Base-by-base conservation (phyloP, 805 yeast species). In the Candida caryicola region DNA sequence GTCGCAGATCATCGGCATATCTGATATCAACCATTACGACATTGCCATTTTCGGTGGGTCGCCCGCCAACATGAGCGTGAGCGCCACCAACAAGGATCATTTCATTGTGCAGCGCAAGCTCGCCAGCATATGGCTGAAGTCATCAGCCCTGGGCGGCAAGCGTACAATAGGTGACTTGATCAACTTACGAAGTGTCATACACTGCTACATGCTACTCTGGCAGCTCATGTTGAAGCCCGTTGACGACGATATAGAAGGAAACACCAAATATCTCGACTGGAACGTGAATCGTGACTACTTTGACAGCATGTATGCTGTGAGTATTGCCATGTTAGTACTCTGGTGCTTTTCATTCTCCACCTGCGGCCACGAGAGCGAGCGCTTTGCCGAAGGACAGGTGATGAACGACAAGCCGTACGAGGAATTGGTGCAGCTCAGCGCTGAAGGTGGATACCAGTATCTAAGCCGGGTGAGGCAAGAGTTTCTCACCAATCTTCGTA, bases 41-140 rank as follows among this genome's bases (percentile, higher is more conserved):
- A 77, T 85, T 40, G 84, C 84, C 37, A 81, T 85, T 4, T 82
- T 70, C 57, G 82, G 90, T 2, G 96, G 96, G 1, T 85, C 88
- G 5, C 93, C 93, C 1, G 77, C 83, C 62, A 74, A 89, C 50
- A 81, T 84, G 81, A 84, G 71, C 43, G 73, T 69, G 4, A 52
- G 47, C 19, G 70, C 66, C 1, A 62, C 67, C 1, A 35, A 46
- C 21, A 64, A 66, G 34, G 74, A 69, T 41, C 54, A 57, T 35
- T 39, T 47, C 15, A 48, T 57, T 16, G 71, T 65, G 4, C 68
- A 57, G 38, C 44, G 57, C 12, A 66, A 67, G 42, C 46, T 67
- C 18, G 47, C 42, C 37, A 51, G 49, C 12, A 60, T 67, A 36
- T 68, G 73, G 73, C 29, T 40, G 25, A 50, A 46, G 21, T 75